A percentile compares a stretch with the other conserved stretches of the same genome.
Evolutionary conservation across 805 yeast genomes (phyloP).

Genomic region (Vanderwaltozyma tropicalis): DNA sequence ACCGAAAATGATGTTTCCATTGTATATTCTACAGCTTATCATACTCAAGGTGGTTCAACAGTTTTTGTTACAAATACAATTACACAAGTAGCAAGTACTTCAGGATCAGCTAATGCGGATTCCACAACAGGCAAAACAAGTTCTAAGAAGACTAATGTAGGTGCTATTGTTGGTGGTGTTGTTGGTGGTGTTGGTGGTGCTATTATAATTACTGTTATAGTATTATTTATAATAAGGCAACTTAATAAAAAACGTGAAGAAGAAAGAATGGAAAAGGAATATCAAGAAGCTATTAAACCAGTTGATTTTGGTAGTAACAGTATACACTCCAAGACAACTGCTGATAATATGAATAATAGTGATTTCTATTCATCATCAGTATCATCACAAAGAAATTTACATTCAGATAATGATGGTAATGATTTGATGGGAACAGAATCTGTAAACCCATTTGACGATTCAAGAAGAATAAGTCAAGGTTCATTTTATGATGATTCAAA

Average conservation of each 20-base stretch:
- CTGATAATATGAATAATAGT: slow-evolving; percentile 20
- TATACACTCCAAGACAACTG: slow-evolving; percentile 1
- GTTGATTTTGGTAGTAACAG: slow-evolving; percentile 21
- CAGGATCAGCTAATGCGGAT: slow-evolving; percentile 5
- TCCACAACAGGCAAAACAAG: slow-evolving; percentile 3
- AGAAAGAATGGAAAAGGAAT: slow-evolving; percentile 45
- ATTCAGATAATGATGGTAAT: not conserved
- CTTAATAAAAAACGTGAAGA: slow-evolving; percentile 32
- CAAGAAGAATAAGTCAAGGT: slow-evolving; percentile 77
- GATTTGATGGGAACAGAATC: slow-evolving; percentile 1
- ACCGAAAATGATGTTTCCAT: slow-evolving; percentile 5
- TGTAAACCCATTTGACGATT: slow-evolving; percentile 59
- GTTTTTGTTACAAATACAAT: slow-evolving; percentile 21
- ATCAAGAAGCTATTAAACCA: slow-evolving; percentile 47
- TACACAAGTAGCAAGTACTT: slow-evolving; percentile 12
- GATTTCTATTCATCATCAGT: slow-evolving; percentile 12
- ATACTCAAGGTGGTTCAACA: slow-evolving; percentile 25
- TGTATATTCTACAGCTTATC: slow-evolving; percentile 15
- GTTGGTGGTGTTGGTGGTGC: slow-evolving; percentile 46
- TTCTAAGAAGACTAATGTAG: slow-evolving; percentile 27
- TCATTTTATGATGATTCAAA: slow-evolving; percentile 68
- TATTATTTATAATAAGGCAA: slow-evolving; percentile 32
- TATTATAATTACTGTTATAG: slow-evolving; percentile 31
- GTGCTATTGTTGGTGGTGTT: slow-evolving; percentile 56
- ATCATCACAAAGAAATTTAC: slow-evolving; percentile 14